These are phyloP conservation scores for Chimonanthus praecox DNA, from an alignment of 164 flowering plant genomes.

Conservation along the genomic window DNA sequence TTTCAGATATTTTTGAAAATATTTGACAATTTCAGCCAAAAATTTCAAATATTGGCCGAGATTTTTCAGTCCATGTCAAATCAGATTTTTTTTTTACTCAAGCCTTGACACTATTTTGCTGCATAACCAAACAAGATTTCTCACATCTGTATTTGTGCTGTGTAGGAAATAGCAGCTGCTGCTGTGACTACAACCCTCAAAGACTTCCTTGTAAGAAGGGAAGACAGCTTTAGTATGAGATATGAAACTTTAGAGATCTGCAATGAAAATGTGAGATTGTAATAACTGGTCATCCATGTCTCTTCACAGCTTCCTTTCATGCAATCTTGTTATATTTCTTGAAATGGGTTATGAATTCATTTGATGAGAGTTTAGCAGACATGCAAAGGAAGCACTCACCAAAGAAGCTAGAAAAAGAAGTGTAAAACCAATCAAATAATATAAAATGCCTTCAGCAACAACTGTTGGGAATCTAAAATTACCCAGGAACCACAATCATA, in stretches of 20 bases:
- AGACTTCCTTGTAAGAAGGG: conserved; percentile 8
- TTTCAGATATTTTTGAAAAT: too few species aligned
- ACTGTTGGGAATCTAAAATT: neutral
- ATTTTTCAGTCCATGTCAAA: too few species aligned
- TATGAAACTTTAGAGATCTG: neutral
- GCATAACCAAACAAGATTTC: neutral
- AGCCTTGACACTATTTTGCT: too few species aligned
- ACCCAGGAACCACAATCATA: neutral
- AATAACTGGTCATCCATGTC: neutral
- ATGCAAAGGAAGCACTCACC: neutral
- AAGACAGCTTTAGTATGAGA: neutral
- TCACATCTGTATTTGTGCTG: neutral
- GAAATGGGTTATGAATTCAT: neutral
- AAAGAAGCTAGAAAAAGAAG: too few species aligned
- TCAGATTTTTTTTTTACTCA: too few species aligned
- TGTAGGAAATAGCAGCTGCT: conserved; percentile 16
- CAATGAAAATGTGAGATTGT: neutral
- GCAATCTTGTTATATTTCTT: neutral
- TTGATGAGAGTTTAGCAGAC: neutral
- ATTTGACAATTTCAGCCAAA: too few species aligned
- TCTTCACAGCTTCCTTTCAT: neutral
- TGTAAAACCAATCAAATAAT: too few species aligned
- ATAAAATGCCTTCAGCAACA: neutral
- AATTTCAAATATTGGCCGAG: too few species aligned
- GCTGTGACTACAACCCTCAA: conserved; percentile 17